Evolutionary conservation across 371 early-diverging fungal species (phyloP).

Genomic region (Actinomucor elegans): DNA sequence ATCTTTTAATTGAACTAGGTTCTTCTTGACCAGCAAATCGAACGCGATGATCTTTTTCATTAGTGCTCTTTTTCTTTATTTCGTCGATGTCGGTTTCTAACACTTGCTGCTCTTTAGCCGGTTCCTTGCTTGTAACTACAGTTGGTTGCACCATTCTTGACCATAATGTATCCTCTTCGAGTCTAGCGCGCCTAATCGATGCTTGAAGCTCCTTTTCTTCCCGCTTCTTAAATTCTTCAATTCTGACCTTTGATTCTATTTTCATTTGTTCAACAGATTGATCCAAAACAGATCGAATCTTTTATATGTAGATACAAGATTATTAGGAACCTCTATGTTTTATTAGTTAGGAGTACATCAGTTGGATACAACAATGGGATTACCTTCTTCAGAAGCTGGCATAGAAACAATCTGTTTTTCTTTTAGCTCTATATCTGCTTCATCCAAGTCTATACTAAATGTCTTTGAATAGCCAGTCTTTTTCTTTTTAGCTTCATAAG

Average conservation of each 20-base stretch:
- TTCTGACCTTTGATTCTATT: slow-evolving; percentile 26
- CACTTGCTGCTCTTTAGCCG: not conserved
- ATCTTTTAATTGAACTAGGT: not conserved
- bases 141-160: slow-evolving; percentile 19
- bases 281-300: slow-evolving; percentile 25
- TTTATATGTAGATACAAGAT: slow-evolving; percentile 16
- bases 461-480: slow-evolving; percentile 20
- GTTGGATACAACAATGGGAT: not conserved
- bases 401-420: slow-evolving; percentile 4
- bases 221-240: slow-evolving; percentile 29
- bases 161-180: slow-evolving; percentile 33
- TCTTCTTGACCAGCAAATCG: slow-evolving; percentile 1
- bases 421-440: too few species aligned
- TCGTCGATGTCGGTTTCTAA: not conserved
- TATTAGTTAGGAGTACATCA: not conserved
- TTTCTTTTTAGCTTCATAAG: slow-evolving; percentile 11
- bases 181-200: slow-evolving; percentile 12
- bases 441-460: slow-evolving; percentile 24
- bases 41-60: slow-evolving; percentile 7
- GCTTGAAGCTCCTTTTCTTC: slow-evolving; percentile 21
- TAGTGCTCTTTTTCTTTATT: not conserved
- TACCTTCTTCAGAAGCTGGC: slow-evolving; percentile 7
- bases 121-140: not conserved
- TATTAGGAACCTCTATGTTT: slow-evolving; percentile 7
- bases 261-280: slow-evolving; percentile 22